Evolutionary conservation across 2,329 filamentous ascomycete species (phyloP).

Genomic region (Davidsoniella virescens): DNA sequence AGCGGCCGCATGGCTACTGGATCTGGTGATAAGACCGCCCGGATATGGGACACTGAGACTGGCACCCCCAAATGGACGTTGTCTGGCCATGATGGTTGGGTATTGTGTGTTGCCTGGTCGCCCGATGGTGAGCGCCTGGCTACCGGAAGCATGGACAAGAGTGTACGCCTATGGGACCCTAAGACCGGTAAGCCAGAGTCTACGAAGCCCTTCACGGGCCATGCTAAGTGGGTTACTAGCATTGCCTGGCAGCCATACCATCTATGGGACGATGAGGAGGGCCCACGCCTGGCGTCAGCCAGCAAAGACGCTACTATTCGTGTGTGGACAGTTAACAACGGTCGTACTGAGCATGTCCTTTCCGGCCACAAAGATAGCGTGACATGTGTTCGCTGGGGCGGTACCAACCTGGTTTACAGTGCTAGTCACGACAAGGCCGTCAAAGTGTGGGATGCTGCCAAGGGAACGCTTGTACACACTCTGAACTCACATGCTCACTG

Average conservation of each 20-base stretch:
- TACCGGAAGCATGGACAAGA: conserved; percentile 86
- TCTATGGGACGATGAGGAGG: conserved; percentile 51
- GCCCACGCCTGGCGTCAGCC: conserved; percentile 62
- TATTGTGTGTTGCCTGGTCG: conserved; percentile 73
- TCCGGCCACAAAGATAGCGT: conserved; percentile 81
- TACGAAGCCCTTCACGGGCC: conserved; percentile 55
- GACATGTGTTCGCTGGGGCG: conserved; percentile 87
- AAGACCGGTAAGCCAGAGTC: conserved; percentile 61
- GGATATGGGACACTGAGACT: conserved; percentile 90
- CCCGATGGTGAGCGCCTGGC: conserved; percentile 69
- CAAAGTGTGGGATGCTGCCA: conserved; percentile 71
- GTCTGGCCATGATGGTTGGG: conserved; percentile 79
- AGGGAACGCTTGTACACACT: conserved; percentile 66
- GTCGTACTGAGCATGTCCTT: conserved; percentile 64
- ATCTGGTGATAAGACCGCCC: conserved; percentile 76
- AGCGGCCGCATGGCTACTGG: conserved; percentile 72
- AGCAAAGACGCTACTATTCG: conserved; percentile 82
- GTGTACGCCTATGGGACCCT: conserved; percentile 78
- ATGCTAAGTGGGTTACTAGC: conserved; percentile 76
- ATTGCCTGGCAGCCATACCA: conserved; percentile 92
- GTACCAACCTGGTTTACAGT: conserved; percentile 70
- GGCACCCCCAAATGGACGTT: conserved; percentile 77
- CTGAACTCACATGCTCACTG: conserved; percentile 76
- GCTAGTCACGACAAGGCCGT: conserved; percentile 83
- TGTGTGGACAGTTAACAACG: conserved; percentile 69